Evolutionary conservation across 441 rosid species (phyloP).

Genomic region (Cnidoscolus chayamansa): DNA sequence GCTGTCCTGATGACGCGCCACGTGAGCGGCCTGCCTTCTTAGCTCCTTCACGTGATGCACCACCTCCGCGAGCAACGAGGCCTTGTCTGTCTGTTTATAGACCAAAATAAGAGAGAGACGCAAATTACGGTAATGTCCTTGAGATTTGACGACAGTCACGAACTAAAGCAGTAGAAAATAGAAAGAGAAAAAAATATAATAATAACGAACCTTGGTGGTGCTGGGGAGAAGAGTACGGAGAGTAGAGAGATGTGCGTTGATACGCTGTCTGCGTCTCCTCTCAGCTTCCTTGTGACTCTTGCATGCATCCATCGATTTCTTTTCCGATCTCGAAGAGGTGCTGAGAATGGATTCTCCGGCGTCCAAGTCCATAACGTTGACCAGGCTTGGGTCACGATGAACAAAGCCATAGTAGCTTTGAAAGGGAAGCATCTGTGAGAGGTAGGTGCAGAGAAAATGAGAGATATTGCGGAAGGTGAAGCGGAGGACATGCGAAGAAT

Average conservation of each 20-base stretch:
- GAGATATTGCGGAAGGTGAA: not conserved
- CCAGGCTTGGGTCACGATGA: conserved; percentile 25
- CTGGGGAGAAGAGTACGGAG: conserved; percentile 55
- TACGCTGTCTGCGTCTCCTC: conserved; percentile 57
- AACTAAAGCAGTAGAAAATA: not conserved
- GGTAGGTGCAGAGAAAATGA: not conserved
- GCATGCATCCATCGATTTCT: conserved; percentile 34
- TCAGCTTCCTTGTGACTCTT: conserved; percentile 61
- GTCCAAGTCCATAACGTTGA: conserved; percentile 21
- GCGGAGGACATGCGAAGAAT: not conserved
- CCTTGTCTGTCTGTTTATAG: conserved; percentile 66
- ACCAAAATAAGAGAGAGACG: no score
- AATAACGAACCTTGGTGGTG: conserved; percentile 35
- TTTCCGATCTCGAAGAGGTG: conserved; percentile 24
- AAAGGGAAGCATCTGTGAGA: conserved; percentile 32
- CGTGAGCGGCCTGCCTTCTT: conserved; percentile 41
- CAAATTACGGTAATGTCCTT: not conserved
- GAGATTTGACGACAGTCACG: not conserved
- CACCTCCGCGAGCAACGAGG: conserved; percentile 82
- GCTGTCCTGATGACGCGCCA: conserved; percentile 13
- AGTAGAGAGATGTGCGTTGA: conserved; percentile 56
- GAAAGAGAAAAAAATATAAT: not conserved
- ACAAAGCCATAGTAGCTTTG: conserved; percentile 1
- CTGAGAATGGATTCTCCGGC: conserved; percentile 23
- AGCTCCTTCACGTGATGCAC: conserved; percentile 67